Base-by-base conservation (phyloP, 1,284 basidiomycete genomes). In the Neolentinus lepideus region DNA sequence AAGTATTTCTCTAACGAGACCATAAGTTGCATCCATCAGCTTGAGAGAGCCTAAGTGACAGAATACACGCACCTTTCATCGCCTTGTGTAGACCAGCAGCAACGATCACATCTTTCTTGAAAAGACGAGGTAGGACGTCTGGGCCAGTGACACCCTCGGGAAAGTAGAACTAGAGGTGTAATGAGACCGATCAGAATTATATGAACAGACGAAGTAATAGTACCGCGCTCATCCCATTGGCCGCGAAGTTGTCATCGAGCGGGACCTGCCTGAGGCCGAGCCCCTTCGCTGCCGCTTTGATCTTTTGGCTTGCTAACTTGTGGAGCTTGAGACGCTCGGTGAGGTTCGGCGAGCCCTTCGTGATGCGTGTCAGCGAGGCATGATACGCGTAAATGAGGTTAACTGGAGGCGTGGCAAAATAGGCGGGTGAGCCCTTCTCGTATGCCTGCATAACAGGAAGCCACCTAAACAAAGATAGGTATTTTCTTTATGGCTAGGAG, bases 321-420 rank as follows among this genome's bases (percentile, higher is more conserved):
- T 99, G 96, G 48, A 84, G 71, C 54, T 77, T 69, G 71, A 98
- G 90, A 22, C 95, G 85, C 57, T 95, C 84, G 62, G 89, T 80
- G 50, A 99, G 80, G 9, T 88, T 84, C 6, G 79, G 73, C 3
- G 75, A 64, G 33, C 69, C 72, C 64, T 75, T 77, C 8, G 79
- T 82, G 69, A 99, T 94, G 59, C 81, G 77, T 52, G 75, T 77
- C 56, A 99, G 81, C 10, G 93, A 90, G 26, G 83, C 78, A 68
- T 91, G 83, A 69, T 93, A 91, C 0, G 96, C 92, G 71, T 94
- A 92, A 66, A 99, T 84, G 61, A 98, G 84, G 74, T 98, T 96
- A 59, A 95, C 92, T 12, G 93, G 92, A 9, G 88, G 94, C 1
- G 94, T 97, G n/a, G 94, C 94, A 70, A 97, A 97, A 77, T 97